phyloP scores from a whole-genome alignment of 169 alveolate species.

The Plasmodium gallinaceum region DNA sequence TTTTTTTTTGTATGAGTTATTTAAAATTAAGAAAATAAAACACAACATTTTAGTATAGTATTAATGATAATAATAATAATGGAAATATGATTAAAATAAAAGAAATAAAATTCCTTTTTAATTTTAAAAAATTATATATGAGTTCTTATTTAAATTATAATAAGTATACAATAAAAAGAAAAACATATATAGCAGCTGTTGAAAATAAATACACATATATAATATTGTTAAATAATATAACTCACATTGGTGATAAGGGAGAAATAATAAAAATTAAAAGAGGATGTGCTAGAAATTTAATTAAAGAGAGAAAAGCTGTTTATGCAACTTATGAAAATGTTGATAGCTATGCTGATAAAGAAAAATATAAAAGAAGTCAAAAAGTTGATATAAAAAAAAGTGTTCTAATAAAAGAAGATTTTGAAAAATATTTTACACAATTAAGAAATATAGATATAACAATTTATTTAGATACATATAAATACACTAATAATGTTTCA shows the following conservation, averaged over 20 bases:
- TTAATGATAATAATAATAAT: too few species aligned
- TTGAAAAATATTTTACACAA: conserved; percentile 70
- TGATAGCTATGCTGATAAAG: conserved; percentile 62
- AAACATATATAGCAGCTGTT: conserved; percentile 68
- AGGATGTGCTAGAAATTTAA: conserved; percentile 60
- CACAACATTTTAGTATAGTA: too few species aligned
- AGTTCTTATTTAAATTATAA: conserved; percentile 68
- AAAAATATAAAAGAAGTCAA: conserved; percentile 59
- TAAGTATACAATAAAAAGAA: conserved; percentile 58
- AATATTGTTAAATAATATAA: conserved; percentile 51
- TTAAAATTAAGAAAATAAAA: not conserved
- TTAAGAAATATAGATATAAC: conserved; percentile 56
- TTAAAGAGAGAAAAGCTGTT: conserved; percentile 61
- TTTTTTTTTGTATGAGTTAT: not conserved
- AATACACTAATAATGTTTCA: conserved; percentile 56
- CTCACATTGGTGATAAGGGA: conserved; percentile 56
- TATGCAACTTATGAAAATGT: conserved; percentile 75
- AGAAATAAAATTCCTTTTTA: conserved; percentile 5
- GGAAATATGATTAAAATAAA: conserved; percentile 32
- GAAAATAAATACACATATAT: conserved; percentile 60
- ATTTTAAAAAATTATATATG: conserved; percentile 27
- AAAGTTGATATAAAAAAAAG: conserved; percentile 50
- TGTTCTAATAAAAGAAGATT: conserved; percentile 37
- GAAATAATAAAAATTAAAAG: conserved; percentile 54
- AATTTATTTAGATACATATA: conserved; percentile 42